A percentile compares a stretch with the other conserved stretches of the same genome.
These are phyloP conservation scores for Metschnikowia kofuensis DNA, from an alignment of 805 yeast genomes.

Conservation along the genomic window DNA sequence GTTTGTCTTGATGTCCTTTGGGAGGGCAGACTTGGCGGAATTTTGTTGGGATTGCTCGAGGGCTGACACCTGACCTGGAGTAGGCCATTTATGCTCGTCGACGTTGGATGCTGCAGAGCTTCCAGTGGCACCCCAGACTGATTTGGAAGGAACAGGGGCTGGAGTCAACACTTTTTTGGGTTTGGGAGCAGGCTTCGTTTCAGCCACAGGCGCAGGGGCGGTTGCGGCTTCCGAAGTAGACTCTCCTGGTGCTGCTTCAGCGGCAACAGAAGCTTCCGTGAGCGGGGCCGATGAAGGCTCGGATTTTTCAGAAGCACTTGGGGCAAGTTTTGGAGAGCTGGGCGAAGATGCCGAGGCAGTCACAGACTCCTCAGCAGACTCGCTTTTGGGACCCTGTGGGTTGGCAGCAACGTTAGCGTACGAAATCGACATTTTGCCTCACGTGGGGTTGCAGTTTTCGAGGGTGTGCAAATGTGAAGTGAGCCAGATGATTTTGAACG, in stretches of 20 bases:
- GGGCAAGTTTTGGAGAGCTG: conserved; percentile 4
- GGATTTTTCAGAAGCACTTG: background rate
- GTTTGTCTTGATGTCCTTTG: conserved; percentile 40
- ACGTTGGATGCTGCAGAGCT: conserved; percentile 22
- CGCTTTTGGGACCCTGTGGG: conserved; percentile 20
- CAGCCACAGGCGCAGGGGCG: conserved; percentile 7
- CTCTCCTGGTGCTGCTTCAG: conserved; percentile 6
- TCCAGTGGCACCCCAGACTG: conserved; percentile 40
- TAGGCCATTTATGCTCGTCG: conserved; percentile 45
- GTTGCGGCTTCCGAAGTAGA: conserved; percentile 5
- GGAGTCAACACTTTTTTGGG: conserved; percentile 40
- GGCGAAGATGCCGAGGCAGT: conserved; percentile 8
- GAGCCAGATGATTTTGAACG: background rate
- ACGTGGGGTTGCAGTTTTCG: background rate
- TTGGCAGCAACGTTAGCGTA: conserved; percentile 44
- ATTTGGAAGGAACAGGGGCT: conserved; percentile 44
- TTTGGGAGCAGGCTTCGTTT: conserved; percentile 3
- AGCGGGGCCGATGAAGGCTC: conserved; percentile 2
- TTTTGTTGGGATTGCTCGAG: conserved; percentile 16
- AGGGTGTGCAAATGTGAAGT: conserved; percentile 2
- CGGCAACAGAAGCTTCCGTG: conserved; percentile 4
- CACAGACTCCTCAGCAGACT: conserved; percentile 11
- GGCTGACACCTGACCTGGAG: conserved; percentile 33
- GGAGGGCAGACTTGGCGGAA: conserved; percentile 9
- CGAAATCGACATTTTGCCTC: conserved; percentile 26